A percentile compares a stretch with the other conserved stretches of the same genome.
Conservation (phyloP, 345 rosid genomes). For the Populus tremula region DNA sequence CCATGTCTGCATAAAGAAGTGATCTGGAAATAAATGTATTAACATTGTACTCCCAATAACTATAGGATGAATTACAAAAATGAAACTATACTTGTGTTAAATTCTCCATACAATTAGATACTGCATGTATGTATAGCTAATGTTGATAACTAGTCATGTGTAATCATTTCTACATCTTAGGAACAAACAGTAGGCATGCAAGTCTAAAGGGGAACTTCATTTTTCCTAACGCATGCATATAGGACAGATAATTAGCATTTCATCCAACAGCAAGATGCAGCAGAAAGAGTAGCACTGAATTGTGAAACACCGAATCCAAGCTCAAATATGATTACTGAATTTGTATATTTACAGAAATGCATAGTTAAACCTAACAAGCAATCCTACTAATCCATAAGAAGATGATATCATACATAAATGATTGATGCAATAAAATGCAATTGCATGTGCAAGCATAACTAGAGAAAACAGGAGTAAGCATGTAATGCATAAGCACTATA, state of each 20-base stretch:
- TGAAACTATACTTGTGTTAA: background rate
- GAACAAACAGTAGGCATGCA: background rate
- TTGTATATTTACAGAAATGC: too few relatives aligned
- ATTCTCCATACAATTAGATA: background rate
- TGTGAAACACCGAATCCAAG: too few relatives aligned
- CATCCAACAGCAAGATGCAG: too few relatives aligned
- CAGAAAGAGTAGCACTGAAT: too few relatives aligned
- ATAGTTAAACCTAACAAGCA: too few relatives aligned
- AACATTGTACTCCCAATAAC: too few relatives aligned
- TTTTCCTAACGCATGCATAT: background rate
- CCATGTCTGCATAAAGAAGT: background rate
- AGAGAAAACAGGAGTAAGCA: background rate
- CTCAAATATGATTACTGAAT: too few relatives aligned
- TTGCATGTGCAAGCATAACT: background rate
- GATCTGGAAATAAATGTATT: too few relatives aligned
- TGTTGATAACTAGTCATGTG: background rate
- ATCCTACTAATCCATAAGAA: too few relatives aligned
- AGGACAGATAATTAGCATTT: background rate
- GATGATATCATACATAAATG: background rate
- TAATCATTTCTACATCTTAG: background rate
- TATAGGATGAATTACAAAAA: background rate
- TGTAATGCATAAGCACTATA: background rate
- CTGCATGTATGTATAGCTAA: background rate
- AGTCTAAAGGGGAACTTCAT: background rate
- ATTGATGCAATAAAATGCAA: background rate